Evolutionary conservation across 2,329 filamentous ascomycete genomes (phyloP), one percentile per base, ranked within the genome.

Genomic region (Fusarium fracticaudum): DNA sequence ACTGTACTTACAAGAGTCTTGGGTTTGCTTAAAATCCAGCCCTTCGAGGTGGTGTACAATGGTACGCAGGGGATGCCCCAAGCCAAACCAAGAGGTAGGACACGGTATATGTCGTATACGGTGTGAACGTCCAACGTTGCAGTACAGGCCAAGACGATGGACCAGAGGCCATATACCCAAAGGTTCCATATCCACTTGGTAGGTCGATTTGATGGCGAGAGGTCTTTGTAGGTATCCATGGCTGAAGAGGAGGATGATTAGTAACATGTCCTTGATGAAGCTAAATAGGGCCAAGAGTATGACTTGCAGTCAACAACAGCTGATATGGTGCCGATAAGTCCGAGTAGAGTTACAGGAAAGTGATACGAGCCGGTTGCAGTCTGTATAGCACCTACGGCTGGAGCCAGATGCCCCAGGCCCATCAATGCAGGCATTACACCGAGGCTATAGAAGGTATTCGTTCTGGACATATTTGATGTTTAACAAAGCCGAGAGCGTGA

Each of bases 61-160:
- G 59, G 68, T 2, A 71, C 61, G 22, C 68, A 71, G 9, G 68
- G 68, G 20, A 71, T 58, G 6, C 64, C 68, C 68, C 68, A 71
- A 14, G 59, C 53, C 15, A 69, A n/a, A n/a, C 68, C 65, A 26
- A 71, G 64, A 20, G 68, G 68, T 2, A 71, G 57, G 10, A 71
- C 58, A 10, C 65, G 59, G 8, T 69, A 71, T 6, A 71, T 64
- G 10, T 71, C 68, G 12, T 64, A 69, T n/a, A 69, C 11, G 4
- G 68, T 69, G 20, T 69, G 26, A 22, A 60, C 15, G 26, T 60
- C 68, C 14, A 69, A n/a, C 1, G 40, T 53, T 3, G 17, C 22
- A 29, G 68, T 69, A 4, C 59, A 71, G 17, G 18, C 17, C 0
- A 64, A 8, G 5, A 71, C 48, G 6, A 69, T 37, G 20, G 59